These are phyloP conservation scores for Talaromyces verruculosus DNA, from an alignment of 2,329 filamentous ascomycete genomes.

Conservation along the genomic window DNA sequence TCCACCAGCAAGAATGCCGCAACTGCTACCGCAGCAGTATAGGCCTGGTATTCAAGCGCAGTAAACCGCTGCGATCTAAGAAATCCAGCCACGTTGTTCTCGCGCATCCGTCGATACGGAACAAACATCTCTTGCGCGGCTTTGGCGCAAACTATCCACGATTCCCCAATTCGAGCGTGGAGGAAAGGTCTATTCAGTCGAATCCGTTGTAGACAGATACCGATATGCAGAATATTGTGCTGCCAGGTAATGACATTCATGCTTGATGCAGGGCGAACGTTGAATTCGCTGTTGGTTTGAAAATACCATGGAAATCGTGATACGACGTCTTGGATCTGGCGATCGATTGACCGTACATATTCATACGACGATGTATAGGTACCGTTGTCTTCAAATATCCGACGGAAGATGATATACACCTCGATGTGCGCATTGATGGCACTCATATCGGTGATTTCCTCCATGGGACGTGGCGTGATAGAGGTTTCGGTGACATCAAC, in stretches of 20 bases:
- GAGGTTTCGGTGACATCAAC: slow-evolving; percentile 26
- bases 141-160: slow-evolving; percentile 27
- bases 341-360: slow-evolving; percentile 26
- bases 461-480: slow-evolving; percentile 23
- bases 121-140: slow-evolving; percentile 29
- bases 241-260: slow-evolving; percentile 30
- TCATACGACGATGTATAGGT: slow-evolving; percentile 27
- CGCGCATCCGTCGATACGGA: slow-evolving; percentile 28
- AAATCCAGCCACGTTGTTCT: slow-evolving; percentile 25
- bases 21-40: slow-evolving; percentile 30
- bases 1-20: slow-evolving; percentile 32
- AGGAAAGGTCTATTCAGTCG: slow-evolving; percentile 31
- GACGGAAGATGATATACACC: slow-evolving; percentile 27
- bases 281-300: slow-evolving; percentile 23
- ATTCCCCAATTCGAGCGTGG: slow-evolving; percentile 25
- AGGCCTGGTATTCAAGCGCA: slow-evolving; percentile 30
- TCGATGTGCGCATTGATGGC: slow-evolving; percentile 26
- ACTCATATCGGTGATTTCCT: slow-evolving; percentile 28
- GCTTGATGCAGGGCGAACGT: slow-evolving; percentile 20
- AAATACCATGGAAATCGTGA: slow-evolving; percentile 31
- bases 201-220: slow-evolving; percentile 31
- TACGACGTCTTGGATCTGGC: slow-evolving; percentile 26
- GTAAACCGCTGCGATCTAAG: slow-evolving; percentile 27
- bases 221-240: slow-evolving; percentile 29
- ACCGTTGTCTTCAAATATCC: slow-evolving; percentile 24